A percentile compares a stretch with the other conserved stretches of the same genome.
These are phyloP conservation scores for Scheffersomyces quercinus DNA, from an alignment of 1,139 yeast genomes.

Conservation along the genomic window DNA sequence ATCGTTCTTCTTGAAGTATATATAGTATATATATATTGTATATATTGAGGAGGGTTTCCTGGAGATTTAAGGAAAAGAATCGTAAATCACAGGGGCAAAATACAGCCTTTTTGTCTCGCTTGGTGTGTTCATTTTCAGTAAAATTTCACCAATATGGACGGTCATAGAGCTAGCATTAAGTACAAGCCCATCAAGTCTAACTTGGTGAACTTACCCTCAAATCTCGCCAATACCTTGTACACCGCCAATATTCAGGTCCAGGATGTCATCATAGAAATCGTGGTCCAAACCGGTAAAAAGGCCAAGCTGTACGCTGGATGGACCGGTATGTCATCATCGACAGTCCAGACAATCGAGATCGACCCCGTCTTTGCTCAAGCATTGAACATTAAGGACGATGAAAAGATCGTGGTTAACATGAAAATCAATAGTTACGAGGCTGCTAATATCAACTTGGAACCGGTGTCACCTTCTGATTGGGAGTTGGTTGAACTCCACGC, in stretches of 20 bases:
- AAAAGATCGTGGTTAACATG: conserved; percentile 41
- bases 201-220: conserved; percentile 59
- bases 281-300: conserved; percentile 19
- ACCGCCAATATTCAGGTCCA: conserved; percentile 60
- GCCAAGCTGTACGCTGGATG: conserved; percentile 64
- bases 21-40: neutral
- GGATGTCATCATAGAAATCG: conserved; percentile 56
- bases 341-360: conserved; percentile 33
- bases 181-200: conserved; percentile 48
- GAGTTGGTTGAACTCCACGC: conserved; percentile 87
- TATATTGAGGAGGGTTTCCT: too few species aligned
- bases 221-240: conserved; percentile 48
- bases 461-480: conserved; percentile 81
- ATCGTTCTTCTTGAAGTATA: neutral
- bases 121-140: too few species aligned
- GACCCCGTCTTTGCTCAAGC: conserved; percentile 44
- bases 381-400: conserved; percentile 51
- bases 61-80: too few species aligned
- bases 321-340: conserved; percentile 64
- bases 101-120: too few species aligned
- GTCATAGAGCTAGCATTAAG: conserved; percentile 30
- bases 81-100: too few species aligned
- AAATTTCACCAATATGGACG: conserved; percentile 31
- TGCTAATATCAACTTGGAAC: conserved; percentile 71
- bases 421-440: conserved; percentile 53